These are phyloP conservation scores for Tolypocladium sp. DNA, from an alignment of 2,329 filamentous ascomycete species.

Conservation along the genomic window DNA sequence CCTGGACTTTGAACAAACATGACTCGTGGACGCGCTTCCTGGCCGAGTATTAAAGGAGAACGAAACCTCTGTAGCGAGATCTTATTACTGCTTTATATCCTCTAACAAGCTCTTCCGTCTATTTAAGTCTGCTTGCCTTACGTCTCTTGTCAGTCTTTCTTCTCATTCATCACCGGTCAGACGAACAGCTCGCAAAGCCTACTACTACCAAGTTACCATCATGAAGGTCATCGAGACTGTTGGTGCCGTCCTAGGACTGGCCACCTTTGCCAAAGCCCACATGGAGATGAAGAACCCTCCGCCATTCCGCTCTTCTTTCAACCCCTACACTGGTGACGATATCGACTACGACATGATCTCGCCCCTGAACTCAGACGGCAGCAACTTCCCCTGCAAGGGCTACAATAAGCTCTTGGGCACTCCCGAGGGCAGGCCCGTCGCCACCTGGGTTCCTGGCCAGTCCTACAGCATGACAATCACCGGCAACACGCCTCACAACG, in stretches of 20 bases:
- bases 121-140: not conserved
- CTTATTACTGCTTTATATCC: too few relatives aligned
- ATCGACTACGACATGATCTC: constrained; percentile 64
- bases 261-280: constrained; percentile 38
- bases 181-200: not conserved
- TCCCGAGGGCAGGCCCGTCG: constrained; percentile 40
- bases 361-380: constrained; percentile 50
- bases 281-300: constrained; percentile 46
- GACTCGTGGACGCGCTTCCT: not conserved
- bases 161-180: not conserved
- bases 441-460: constrained; percentile 53
- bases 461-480: constrained; percentile 54
- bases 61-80: not conserved
- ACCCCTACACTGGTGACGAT: constrained; percentile 34
- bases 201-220: not conserved
- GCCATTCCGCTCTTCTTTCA: constrained; percentile 44
- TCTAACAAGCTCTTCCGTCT: not conserved
- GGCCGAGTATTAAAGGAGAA: not conserved
- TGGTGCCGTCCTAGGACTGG: constrained; percentile 27
- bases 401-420: constrained; percentile 40
- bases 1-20: not conserved
- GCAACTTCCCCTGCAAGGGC: constrained; percentile 71
- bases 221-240: not conserved
- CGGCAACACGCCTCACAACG: constrained; percentile 55
- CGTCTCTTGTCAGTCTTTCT: not conserved